Percentiles rank a stretch among this genome's conserved stretches.
These are phyloP conservation scores for Lichtheimia corymbifera DNA, from an alignment of 371 early-diverging fungal species.

Conservation along the genomic window DNA sequence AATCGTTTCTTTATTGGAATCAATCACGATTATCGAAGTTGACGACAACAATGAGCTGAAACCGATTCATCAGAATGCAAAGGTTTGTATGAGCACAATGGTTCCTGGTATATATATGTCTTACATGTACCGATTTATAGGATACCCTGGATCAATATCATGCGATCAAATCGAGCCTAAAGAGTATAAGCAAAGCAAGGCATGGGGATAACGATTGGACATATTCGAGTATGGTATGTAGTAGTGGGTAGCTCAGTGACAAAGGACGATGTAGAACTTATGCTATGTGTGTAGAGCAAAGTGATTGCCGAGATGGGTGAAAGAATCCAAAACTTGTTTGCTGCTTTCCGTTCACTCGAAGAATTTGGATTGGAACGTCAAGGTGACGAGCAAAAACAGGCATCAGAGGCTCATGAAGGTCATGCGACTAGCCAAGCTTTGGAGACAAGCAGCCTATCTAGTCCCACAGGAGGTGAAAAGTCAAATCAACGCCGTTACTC, in stretches of 20 bases:
- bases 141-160: constrained; percentile 14
- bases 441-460: no score
- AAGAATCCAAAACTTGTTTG: constrained; percentile 23
- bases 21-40: constrained; percentile 39
- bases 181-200: not conserved
- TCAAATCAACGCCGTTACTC: not conserved
- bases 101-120: constrained; percentile 3
- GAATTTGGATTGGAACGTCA: constrained; percentile 37
- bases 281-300: not conserved
- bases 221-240: constrained; percentile 12
- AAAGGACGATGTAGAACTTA: not conserved
- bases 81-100: constrained; percentile 22
- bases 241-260: no score
- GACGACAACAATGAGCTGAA: constrained; percentile 46
- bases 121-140: not conserved
- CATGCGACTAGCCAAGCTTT: no score
- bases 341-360: constrained; percentile 34
- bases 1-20: constrained; percentile 36
- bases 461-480: not conserved
- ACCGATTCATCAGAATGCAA: constrained; percentile 45
- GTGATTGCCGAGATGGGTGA: not conserved
- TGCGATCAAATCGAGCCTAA: not conserved
- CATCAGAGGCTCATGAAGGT: not conserved
- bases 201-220: constrained; percentile 1
- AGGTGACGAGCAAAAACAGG: constrained; percentile 14